Evolutionary conservation across 768 basidiomycete genomes (phyloP), one percentile per base, ranked within the genome.

Genomic region (Leccinellum albellum): DNA sequence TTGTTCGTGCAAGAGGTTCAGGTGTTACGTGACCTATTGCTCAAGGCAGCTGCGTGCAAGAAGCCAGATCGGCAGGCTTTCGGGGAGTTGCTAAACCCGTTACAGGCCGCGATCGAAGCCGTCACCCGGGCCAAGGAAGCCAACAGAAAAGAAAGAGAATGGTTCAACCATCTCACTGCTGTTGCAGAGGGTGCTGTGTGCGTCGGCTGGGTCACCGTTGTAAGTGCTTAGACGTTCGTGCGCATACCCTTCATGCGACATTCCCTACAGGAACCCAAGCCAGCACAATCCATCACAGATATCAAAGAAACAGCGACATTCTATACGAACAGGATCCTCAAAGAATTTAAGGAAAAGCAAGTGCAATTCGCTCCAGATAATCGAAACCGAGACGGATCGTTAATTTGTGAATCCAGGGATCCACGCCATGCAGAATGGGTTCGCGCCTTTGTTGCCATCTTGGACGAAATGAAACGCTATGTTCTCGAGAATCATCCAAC

Each of bases 311-410:
- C 90, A 4, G 83, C 88, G 12, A 80, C 84, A 66, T 99, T 92
- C 75, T 98, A 93, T 70, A 87, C 86, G 2, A 92, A 97, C 73
- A 85, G 87, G 57, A 82, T 98, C 47, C 86, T 94, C 73, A 92
- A 94, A 72, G 92, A 95, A 61, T 92, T 82, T 79, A 98, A 93
- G 71, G 91, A 92, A 7, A 92, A 91, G 96, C 94, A 58, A 56
- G 89, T 68, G 3, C 60, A 13, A 35, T 45, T 45, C 21, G 6
- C 15, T 40, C 40, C 3, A 23, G 37, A 48, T 35, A 20, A 52
- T 28, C 23, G 35, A 28, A 45, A 40, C 40, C n/a, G 32, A 51
- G 33, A 51, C 33, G 37, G 50, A 31, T 10, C 20, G 1, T 29
- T 70, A 26, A 64, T 49, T 21, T 17, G 29, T 32, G 20, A 45